Evolutionary conservation across 352 stramenopile genomes (phyloP).

Genomic region (Aphanomyces euteiches): DNA sequence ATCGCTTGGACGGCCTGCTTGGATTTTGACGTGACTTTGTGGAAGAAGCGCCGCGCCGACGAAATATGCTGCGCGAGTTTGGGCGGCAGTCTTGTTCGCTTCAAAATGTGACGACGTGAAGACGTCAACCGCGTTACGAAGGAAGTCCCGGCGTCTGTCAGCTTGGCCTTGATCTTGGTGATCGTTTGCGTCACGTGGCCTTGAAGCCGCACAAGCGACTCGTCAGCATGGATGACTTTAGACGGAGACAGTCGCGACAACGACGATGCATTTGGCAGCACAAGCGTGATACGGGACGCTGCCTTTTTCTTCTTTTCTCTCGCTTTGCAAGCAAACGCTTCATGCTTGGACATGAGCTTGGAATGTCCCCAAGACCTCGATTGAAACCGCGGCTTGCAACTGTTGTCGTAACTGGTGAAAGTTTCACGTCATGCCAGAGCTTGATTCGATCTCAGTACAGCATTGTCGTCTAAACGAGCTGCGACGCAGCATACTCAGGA

Average conservation of each 20-base stretch:
- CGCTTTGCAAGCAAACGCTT: background rate
- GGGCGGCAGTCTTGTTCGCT: background rate
- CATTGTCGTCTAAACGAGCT: too few relatives aligned
- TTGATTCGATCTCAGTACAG: too few relatives aligned
- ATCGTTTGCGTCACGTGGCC: slow-evolving; percentile 16
- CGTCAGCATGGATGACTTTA: background rate
- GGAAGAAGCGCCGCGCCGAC: background rate
- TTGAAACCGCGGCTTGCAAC: too few relatives aligned
- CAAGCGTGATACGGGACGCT: background rate
- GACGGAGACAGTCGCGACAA: too few relatives aligned
- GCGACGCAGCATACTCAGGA: too few relatives aligned
- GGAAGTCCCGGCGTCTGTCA: background rate
- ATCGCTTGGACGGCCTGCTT: background rate
- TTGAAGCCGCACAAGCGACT: background rate
- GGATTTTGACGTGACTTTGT: background rate
- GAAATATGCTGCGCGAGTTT: background rate
- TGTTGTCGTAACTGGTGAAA: too few relatives aligned
- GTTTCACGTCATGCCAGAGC: too few relatives aligned
- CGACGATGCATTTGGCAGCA: background rate
- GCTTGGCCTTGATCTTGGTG: slow-evolving; percentile 2
- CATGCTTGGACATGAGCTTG: background rate
- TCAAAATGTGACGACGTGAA: background rate
- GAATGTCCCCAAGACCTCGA: too few relatives aligned
- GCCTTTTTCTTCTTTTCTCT: background rate
- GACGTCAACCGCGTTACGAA: background rate